Conservation (phyloP, 768 basidiomycete species). For the Phaffia australis region DNA sequence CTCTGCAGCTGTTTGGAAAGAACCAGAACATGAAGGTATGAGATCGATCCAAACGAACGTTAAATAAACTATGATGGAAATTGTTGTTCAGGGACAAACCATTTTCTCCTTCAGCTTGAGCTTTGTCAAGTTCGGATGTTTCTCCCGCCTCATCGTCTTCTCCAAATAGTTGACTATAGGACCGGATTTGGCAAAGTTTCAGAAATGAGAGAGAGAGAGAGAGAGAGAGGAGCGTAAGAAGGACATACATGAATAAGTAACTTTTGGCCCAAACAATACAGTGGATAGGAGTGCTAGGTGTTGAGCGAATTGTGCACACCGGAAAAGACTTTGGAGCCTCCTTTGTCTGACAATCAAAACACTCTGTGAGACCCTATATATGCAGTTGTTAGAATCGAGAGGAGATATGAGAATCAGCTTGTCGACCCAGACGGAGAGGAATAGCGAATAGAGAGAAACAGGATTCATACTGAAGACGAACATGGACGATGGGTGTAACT, state of each 20-base stretch:
- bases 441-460: not conserved
- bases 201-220: slow-evolving; percentile 8
- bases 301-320: slow-evolving; percentile 94
- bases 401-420: not conserved
- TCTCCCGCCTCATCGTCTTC: slow-evolving; percentile 68
- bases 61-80: not conserved
- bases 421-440: not conserved
- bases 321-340: slow-evolving; percentile 88
- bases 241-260: slow-evolving; percentile 75
- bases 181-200: too few relatives aligned
- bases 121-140: slow-evolving; percentile 72
- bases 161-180: slow-evolving; percentile 74
- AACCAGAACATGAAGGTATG: not conserved
- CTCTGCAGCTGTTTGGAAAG: slow-evolving; percentile 57
- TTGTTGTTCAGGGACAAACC: slow-evolving; percentile 43
- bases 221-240: too few relatives aligned
- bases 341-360: slow-evolving; percentile 92
- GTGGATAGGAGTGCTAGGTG: slow-evolving; percentile 92
- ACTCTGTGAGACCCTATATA: slow-evolving; percentile 75
- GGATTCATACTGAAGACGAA: slow-evolving; percentile 31
- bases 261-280: slow-evolving; percentile 99
- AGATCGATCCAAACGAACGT: too few relatives aligned
- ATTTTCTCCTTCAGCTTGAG: slow-evolving; percentile 86
- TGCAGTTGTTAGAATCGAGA: not conserved
- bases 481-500: slow-evolving; percentile 85